Conservation (phyloP, 495 filamentous ascomycete species). For the Ramalina peruviana region DNA sequence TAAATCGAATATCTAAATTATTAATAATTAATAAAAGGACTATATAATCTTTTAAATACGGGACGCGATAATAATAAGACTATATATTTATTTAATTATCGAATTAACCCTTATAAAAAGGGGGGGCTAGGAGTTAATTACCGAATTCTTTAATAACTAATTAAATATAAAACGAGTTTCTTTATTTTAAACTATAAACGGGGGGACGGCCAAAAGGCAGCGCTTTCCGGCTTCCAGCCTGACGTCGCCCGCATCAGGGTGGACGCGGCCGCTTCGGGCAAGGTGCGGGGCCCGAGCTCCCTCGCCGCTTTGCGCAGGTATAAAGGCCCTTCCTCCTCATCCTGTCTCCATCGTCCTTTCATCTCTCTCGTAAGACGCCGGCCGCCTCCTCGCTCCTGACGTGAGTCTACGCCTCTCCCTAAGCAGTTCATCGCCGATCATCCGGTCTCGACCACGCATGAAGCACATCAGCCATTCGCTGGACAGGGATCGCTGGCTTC, state of each 20-base stretch:
- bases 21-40: too few species aligned
- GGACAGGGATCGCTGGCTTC: background rate
- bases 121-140: too few species aligned
- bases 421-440: conserved; percentile 1
- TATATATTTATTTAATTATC: too few species aligned
- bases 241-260: background rate
- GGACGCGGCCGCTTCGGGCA: background rate
- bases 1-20: too few species aligned
- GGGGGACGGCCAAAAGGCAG: background rate
- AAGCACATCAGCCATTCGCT: background rate
- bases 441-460: background rate
- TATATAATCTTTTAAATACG: too few species aligned
- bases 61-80: too few species aligned
- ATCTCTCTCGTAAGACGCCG: background rate
- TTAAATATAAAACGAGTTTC: too few species aligned
- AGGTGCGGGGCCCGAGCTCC: background rate
- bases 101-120: too few species aligned
- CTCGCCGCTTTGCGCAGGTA: conserved; percentile 1
- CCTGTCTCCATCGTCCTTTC: too few species aligned
- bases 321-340: conserved; percentile 2
- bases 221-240: background rate
- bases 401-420: background rate
- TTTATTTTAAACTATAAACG: background rate
- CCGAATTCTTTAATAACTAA: too few species aligned
- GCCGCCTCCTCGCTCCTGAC: background rate